Percentiles rank a stretch among this genome's conserved stretches.
These are phyloP conservation scores for Nemania sp. DNA, from an alignment of 2,329 filamentous ascomycete species.

Conservation along the genomic window DNA sequence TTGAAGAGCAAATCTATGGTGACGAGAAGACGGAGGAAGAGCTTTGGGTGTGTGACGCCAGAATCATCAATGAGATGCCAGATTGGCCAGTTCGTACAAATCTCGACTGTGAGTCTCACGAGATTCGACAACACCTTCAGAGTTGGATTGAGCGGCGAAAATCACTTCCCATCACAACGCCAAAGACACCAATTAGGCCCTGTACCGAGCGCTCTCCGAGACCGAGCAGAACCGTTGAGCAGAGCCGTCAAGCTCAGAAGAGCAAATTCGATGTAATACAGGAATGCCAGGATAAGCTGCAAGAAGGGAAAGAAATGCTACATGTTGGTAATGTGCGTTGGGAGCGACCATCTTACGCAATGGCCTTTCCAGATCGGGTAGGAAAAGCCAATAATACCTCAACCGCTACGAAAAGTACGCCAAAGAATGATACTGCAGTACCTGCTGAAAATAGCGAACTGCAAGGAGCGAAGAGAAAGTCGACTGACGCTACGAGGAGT, in stretches of 20 bases:
- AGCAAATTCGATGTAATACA: background rate
- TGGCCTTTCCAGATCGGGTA: background rate
- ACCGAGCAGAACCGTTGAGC: background rate
- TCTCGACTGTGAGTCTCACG: slow-evolving; percentile 2
- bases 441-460: too few species aligned
- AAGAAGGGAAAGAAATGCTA: background rate
- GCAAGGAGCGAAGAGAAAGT: background rate
- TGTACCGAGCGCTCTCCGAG: background rate
- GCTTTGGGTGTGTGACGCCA: background rate
- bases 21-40: background rate
- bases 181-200: background rate
- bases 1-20: background rate
- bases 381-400: background rate
- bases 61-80: slow-evolving; percentile 5
- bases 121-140: slow-evolving; percentile 7
- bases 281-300: background rate
- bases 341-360: background rate
- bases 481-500: background rate
- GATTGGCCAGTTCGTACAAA: slow-evolving; percentile 7
- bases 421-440: too few species aligned
- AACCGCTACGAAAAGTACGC: too few species aligned
- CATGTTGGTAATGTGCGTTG: background rate
- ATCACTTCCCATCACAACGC: background rate
- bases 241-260: background rate
- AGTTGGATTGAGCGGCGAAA: slow-evolving; percentile 10